These are phyloP conservation scores for Mycena albidolilacea DNA, from an alignment of 768 basidiomycete species.

Conservation along the genomic window DNA sequence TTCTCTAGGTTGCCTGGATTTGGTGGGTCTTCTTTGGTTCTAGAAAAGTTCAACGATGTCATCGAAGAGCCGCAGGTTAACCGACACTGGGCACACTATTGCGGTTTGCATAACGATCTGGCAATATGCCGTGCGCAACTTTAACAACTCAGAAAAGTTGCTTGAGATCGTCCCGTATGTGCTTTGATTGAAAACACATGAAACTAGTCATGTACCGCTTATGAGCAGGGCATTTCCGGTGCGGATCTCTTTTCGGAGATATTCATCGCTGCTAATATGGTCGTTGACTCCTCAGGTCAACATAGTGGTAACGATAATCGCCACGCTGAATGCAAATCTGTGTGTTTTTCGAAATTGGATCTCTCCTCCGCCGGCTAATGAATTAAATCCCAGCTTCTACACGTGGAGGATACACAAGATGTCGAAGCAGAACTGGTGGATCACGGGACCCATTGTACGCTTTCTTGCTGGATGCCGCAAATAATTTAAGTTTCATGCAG, in stretches of 20 bases:
- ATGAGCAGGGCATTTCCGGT: conserved; percentile 7
- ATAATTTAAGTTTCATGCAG: conserved; percentile 6
- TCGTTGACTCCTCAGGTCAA: conserved; percentile 2
- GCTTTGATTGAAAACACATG: conserved; percentile 3
- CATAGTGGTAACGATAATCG: conserved; percentile 7
- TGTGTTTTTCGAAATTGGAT: conserved; percentile 23
- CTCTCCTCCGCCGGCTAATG: conserved; percentile 4
- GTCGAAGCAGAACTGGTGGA: conserved; percentile 52
- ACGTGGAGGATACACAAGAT: conserved; percentile 52
- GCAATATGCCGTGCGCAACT: conserved; percentile 52
- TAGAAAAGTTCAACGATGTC: conserved; percentile 1
- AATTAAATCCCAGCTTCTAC: conserved; percentile 19
- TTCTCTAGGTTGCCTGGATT: conserved; percentile 24
- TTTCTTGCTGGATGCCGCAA: conserved; percentile 3
- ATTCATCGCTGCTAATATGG: conserved; percentile 6
- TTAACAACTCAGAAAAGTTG: conserved; percentile 40
- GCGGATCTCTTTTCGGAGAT: conserved; percentile 8
- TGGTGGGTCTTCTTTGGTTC: conserved; percentile 21
- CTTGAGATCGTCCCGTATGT: conserved; percentile 42
- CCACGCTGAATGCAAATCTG: conserved; percentile 34
- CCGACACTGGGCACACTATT: conserved; percentile 55
- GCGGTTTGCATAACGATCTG: conserved; percentile 57
- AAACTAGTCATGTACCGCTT: conserved; percentile 9
- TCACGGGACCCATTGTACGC: conserved; percentile 47
- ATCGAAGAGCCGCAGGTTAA: conserved; percentile 45